Percentiles rank a stretch among this genome's conserved stretches.
phyloP scores from a whole-genome alignment of 148 eudicot species.

The Oxyria digyna region DNA sequence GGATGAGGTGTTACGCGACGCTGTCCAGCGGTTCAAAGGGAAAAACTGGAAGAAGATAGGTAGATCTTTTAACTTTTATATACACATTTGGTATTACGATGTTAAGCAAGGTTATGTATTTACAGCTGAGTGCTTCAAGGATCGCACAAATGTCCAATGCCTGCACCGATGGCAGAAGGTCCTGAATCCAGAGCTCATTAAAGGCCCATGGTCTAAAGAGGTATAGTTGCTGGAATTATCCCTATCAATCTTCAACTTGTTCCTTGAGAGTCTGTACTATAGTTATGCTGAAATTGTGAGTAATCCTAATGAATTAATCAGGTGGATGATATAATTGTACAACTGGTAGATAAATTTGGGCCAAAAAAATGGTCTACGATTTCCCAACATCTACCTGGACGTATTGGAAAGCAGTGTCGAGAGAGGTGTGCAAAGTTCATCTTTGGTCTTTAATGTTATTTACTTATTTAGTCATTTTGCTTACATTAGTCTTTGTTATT shows the following conservation, averaged over 20 bases:
- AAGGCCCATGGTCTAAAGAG: conserved; percentile 99
- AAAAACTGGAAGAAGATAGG: conserved; percentile 96
- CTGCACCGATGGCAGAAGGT: conserved; percentile 98
- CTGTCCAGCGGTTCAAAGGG: conserved; percentile 72
- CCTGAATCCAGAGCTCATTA: conserved; percentile 85
- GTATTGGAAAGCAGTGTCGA: conserved; percentile 93
- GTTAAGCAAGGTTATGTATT: not conserved
- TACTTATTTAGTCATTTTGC: no score
- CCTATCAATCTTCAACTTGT: not conserved
- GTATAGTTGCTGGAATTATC: conserved; percentile 27
- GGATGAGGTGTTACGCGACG: conserved; percentile 76
- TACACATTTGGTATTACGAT: not conserved
- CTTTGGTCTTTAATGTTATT: no score
- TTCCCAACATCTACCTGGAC: conserved; percentile 85
- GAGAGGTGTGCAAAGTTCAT: conserved; percentile 47
- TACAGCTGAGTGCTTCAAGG: conserved; percentile 91
- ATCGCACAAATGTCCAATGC: conserved; percentile 94
- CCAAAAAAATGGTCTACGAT: conserved; percentile 93
- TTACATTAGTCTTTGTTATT: no score
- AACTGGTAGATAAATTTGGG: conserved; percentile 71
- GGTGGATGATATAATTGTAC: conserved; percentile 83
- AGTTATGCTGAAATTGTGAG: not conserved
- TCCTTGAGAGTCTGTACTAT: not conserved
- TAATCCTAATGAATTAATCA: conserved; percentile 6
- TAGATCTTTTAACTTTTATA: conserved; percentile 22